Evolutionary conservation across 805 yeast species (phyloP), one percentile per base, ranked within the genome.

Genomic region (Wickerhamiella vanderwaltii): DNA sequence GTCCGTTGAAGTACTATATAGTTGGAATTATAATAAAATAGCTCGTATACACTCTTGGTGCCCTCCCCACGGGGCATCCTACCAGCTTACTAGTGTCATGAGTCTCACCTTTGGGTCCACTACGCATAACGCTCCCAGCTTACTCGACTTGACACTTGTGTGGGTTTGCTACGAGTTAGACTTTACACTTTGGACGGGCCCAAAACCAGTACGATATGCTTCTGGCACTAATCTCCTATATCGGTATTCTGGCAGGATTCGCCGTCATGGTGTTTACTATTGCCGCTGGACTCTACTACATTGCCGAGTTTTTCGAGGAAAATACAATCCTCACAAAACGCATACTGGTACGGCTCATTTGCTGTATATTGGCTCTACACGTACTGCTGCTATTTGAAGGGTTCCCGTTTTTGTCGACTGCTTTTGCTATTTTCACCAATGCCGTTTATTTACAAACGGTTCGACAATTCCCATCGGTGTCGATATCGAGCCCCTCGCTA

Each of bases 241-340:
- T 68, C 2, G 91, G 91, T 12, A 64, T 73, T 1, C 59, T 73
- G 0, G 53, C 69, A 0, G 91, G 87, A 3, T 79, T 80, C 50
- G 51, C 72, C 1, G 69, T 74, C 43, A 64, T 75, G 40, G 75
- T 81, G 0, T 62, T 54, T 44, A 51, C 84, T 16, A 77, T 81
- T 46, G 96, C 97, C 0, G 82, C 94, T 2, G 97, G 95, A 0
- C 65, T 91, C 25, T 91, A 86, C 65, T 87, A 86, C 53, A 67
- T 88, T 29, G 82, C 94, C 6, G 98, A 91, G 57, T 63, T 86
- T 24, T 94, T 91, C 12, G 98, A 91, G 57, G 96, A 87, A 54
- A 88, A 91, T 58, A 72, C 94, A 0, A 91, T 82, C 48, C 75
- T 86, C 37, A 83, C 97, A 9, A 79, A 74, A 52, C 63, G 84